phyloP scores from a whole-genome alignment of 257 asterid genomes.

The Scutellaria galericulata region DNA sequence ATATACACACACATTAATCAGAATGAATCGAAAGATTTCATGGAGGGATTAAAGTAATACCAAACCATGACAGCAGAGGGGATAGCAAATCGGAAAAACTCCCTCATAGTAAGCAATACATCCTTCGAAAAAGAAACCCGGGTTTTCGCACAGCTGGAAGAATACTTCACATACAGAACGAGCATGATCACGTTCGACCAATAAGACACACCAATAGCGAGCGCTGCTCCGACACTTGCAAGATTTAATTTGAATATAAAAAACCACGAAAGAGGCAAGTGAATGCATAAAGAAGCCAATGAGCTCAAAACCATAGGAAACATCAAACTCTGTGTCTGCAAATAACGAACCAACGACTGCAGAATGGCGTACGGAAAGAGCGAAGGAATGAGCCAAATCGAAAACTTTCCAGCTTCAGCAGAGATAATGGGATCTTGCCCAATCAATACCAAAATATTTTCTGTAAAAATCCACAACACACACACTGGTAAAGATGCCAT shows the following conservation, averaged over 20 bases:
- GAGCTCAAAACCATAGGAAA: constrained; percentile 50
- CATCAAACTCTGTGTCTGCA: constrained; percentile 58
- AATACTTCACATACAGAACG: constrained; percentile 41
- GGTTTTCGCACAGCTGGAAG: constrained; percentile 43
- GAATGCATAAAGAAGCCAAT: constrained; percentile 39
- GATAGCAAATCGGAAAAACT: constrained; percentile 50
- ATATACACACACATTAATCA: too few species aligned
- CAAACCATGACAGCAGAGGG: constrained; percentile 54
- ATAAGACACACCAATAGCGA: constrained; percentile 47
- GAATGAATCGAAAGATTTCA: too few species aligned
- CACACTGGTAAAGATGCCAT: constrained; percentile 48
- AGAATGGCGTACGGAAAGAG: constrained; percentile 54
- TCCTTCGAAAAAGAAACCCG: constrained; percentile 47
- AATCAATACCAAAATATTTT: constrained; percentile 37
- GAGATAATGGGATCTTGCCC: constrained; percentile 58
- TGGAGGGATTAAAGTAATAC: constrained; percentile 27
- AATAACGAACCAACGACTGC: constrained; percentile 46
- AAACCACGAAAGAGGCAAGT: constrained; percentile 53
- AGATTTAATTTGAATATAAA: constrained; percentile 47
- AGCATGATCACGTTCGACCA: constrained; percentile 49
- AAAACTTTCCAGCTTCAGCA: constrained; percentile 52
- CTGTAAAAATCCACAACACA: constrained; percentile 47
- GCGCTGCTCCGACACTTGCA: constrained; percentile 53
- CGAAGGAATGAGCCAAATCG: constrained; percentile 51
- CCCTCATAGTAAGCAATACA: constrained; percentile 34